Conservation (phyloP, 169 alveolate species). For the Plasmodium blacklocki region DNA sequence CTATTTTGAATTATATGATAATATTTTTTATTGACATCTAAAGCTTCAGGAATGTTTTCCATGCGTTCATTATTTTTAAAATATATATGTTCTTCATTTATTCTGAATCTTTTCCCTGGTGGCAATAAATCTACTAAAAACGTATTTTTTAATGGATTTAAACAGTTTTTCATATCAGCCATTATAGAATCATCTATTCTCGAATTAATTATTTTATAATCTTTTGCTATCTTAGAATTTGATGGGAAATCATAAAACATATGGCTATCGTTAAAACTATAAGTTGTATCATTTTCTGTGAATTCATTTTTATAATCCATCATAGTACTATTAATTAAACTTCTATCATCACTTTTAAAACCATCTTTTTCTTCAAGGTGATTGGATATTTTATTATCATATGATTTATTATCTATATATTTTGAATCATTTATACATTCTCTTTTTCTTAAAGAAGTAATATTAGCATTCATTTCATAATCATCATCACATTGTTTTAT, state of each 20-base stretch:
- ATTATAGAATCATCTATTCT: conserved; percentile 62
- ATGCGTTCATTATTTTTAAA: conserved; percentile 72
- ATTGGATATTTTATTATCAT: background rate
- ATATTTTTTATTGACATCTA: conserved; percentile 67
- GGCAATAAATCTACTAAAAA: conserved; percentile 74
- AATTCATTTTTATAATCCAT: conserved; percentile 4
- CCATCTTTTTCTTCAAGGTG: background rate
- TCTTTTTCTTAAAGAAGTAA: background rate
- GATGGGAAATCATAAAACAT: background rate
- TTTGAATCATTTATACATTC: background rate
- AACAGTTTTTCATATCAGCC: conserved; percentile 63
- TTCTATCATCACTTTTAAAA: background rate
- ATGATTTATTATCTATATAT: background rate
- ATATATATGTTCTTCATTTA: conserved; percentile 70
- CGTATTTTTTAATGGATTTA: conserved; percentile 71
- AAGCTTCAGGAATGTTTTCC: conserved; percentile 77
- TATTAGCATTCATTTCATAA: too few relatives aligned
- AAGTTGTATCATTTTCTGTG: background rate
- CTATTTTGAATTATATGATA: conserved; percentile 73
- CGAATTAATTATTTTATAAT: conserved; percentile 6
- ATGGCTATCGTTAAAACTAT: background rate
- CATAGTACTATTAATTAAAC: background rate
- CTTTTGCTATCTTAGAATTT: conserved; percentile 6
- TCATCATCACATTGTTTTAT: too few relatives aligned
- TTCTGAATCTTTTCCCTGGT: conserved; percentile 71